phyloP scores from a whole-genome alignment of 768 basidiomycete genomes.

The Termitomyces sp. region DNA sequence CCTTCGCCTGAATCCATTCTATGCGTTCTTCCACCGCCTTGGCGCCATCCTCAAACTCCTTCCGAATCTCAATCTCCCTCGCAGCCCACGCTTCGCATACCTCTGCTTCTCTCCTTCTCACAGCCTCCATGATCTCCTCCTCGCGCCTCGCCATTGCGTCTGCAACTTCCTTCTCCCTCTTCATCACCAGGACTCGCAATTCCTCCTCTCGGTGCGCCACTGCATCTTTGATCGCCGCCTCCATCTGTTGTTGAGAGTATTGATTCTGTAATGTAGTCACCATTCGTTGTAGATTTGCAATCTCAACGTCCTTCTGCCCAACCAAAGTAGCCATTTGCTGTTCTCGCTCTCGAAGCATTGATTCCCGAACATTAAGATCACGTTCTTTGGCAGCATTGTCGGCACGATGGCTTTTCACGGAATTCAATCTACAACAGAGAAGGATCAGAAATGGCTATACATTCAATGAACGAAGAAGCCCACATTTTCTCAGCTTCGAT shows the following conservation, averaged over 20 bases:
- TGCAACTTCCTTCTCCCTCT: constrained; percentile 70
- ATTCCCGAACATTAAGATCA: constrained; percentile 58
- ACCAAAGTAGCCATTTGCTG: constrained; percentile 42
- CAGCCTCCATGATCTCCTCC: constrained; percentile 68
- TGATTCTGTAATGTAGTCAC: constrained; percentile 38
- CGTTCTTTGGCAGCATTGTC: constrained; percentile 57
- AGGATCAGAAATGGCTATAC: neutral
- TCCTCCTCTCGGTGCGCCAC: constrained; percentile 66
- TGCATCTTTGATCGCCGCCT: constrained; percentile 51
- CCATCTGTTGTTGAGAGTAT: constrained; percentile 34
- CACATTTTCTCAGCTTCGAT: constrained; percentile 79
- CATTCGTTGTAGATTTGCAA: constrained; percentile 43
- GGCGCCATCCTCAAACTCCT: constrained; percentile 46
- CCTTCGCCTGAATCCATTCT: constrained; percentile 45
- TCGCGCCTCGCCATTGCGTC: constrained; percentile 62
- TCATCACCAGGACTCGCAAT: constrained; percentile 57
- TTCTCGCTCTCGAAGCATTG: constrained; percentile 53
- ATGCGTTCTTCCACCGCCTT: constrained; percentile 48
- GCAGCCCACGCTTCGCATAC: constrained; percentile 55
- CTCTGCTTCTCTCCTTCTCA: constrained; percentile 61
- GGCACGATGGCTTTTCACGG: constrained; percentile 62
- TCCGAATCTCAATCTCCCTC: constrained; percentile 47
- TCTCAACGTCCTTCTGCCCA: constrained; percentile 58
- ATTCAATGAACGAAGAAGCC: neutral
- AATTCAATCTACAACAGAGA: constrained; percentile 45